Evolutionary conservation across 2,329 filamentous ascomycete species (phyloP).

Genomic region (Leptographium flavum): DNA sequence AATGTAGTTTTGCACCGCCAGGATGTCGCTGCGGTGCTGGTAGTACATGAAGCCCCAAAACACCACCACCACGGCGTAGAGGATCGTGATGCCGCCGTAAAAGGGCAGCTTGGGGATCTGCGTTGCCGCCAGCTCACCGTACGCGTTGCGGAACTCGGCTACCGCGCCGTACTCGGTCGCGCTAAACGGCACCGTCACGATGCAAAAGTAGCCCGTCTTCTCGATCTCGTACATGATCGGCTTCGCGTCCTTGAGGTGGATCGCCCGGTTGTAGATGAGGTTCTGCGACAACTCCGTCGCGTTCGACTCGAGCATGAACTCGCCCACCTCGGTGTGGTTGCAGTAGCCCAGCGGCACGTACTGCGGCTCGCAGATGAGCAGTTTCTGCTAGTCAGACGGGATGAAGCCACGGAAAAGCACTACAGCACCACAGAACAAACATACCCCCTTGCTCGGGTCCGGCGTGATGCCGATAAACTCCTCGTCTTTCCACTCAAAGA

Average conservation of each 20-base stretch:
- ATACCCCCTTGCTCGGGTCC: conserved; percentile 24
- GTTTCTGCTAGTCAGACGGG: conserved; percentile 19
- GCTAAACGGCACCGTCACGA: conserved; percentile 61
- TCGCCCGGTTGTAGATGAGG: conserved; percentile 62
- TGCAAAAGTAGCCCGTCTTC: conserved; percentile 92
- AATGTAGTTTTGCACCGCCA: conserved; percentile 97
- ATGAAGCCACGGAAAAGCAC: background rate
- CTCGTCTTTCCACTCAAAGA: conserved; percentile 91
- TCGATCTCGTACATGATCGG: conserved; percentile 71
- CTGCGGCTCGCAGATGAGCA: conserved; percentile 58
- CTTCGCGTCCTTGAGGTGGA: conserved; percentile 64
- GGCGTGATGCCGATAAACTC: conserved; percentile 58
- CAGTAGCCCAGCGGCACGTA: conserved; percentile 58
- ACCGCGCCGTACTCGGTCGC: conserved; percentile 60
- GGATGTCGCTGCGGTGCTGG: conserved; percentile 84
- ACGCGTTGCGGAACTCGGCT: conserved; percentile 88
- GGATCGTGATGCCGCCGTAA: conserved; percentile 85
- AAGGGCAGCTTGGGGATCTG: conserved; percentile 97
- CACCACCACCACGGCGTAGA: conserved; percentile 74
- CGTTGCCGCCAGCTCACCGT: conserved; percentile 85
- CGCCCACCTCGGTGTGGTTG: conserved; percentile 60
- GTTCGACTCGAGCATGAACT: conserved; percentile 71
- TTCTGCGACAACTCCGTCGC: conserved; percentile 57
- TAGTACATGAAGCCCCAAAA: conserved; percentile 95
- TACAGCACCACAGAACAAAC: background rate